Conservation (phyloP, 306 rosid species). For the Vicia villosa region DNA sequence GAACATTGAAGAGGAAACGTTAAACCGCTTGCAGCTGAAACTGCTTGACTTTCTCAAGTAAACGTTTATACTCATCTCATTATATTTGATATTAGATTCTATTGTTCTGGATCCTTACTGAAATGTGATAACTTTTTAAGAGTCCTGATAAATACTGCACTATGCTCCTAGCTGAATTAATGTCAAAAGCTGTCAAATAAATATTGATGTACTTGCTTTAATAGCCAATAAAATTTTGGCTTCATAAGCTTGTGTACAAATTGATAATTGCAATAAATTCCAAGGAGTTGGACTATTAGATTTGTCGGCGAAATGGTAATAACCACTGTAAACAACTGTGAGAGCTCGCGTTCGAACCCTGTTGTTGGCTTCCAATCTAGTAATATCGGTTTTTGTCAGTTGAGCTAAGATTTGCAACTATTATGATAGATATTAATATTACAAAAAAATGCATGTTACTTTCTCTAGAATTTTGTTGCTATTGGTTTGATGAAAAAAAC, state of each 20-base stretch:
- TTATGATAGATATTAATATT: too few relatives aligned
- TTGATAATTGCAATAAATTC: background rate
- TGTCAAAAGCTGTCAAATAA: background rate
- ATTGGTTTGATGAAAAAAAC: conserved; percentile 22
- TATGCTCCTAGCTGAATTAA: conserved; percentile 14
- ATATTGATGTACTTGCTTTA: background rate
- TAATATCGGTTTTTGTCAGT: too few relatives aligned
- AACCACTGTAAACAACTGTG: too few relatives aligned
- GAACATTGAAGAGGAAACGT: conserved; percentile 88
- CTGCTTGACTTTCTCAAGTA: conserved; percentile 81
- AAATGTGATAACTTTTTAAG: background rate
- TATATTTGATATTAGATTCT: conserved; percentile 19
- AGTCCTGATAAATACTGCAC: conserved; percentile 22
- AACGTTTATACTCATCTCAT: conserved; percentile 26
- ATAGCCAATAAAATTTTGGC: background rate
- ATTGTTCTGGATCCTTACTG: conserved; percentile 6
- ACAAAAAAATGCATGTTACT: background rate
- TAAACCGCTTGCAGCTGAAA: conserved; percentile 71
- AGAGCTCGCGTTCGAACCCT: too few relatives aligned
- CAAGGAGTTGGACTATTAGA: background rate
- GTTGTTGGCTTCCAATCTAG: too few relatives aligned
- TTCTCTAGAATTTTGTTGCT: conserved; percentile 18
- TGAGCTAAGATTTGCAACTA: too few relatives aligned
- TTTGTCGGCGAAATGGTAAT: too few relatives aligned
- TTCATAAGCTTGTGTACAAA: conserved; percentile 7